Percentiles rank a stretch among this genome's conserved stretches.
phyloP scores from a whole-genome alignment of 2,329 filamentous ascomycete species.

The Ceratocystis colombiana region DNA sequence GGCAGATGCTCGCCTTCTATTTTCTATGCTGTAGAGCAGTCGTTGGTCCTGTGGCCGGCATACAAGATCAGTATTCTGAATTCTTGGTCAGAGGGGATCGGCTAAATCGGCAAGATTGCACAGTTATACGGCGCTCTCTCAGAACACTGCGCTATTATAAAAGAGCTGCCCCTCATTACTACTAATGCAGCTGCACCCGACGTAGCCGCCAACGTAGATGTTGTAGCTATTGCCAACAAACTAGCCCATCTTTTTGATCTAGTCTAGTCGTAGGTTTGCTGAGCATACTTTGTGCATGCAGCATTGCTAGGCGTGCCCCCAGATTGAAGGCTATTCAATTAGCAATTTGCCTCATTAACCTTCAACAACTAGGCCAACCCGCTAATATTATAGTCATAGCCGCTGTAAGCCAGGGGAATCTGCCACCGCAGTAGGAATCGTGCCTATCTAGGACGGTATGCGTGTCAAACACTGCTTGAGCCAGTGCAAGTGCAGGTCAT shows the following conservation, averaged over 20 bases:
- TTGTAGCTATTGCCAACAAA: conserved; percentile 48
- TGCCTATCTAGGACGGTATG: conserved; percentile 53
- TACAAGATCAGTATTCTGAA: too few species aligned
- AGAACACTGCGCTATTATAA: conserved; percentile 44
- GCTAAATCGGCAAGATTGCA: conserved; percentile 41
- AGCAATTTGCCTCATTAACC: conserved; percentile 36
- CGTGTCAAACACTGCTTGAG: conserved; percentile 50
- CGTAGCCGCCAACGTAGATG: conserved; percentile 49
- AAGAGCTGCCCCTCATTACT: conserved; percentile 46
- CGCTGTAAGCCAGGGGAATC: conserved; percentile 61
- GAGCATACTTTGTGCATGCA: conserved; percentile 53
- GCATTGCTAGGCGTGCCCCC: conserved; percentile 57
- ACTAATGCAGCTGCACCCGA: conserved; percentile 42
- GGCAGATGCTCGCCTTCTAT: conserved; percentile 43
- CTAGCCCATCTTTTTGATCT: conserved; percentile 37
- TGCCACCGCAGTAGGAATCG: conserved; percentile 60
- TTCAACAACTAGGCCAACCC: conserved; percentile 26
- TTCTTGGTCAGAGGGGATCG: not conserved
- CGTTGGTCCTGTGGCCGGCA: conserved; percentile 23
- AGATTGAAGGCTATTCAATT: conserved; percentile 57
- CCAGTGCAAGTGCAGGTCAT: conserved; percentile 56
- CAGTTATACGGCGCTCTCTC: conserved; percentile 49
- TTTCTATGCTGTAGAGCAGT: conserved; percentile 40
- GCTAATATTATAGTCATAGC: conserved; percentile 67
- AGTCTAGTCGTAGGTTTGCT: conserved; percentile 51